phyloP scores from a whole-genome alignment of 306 rosid species.

The Vigna unguiculata region DNA sequence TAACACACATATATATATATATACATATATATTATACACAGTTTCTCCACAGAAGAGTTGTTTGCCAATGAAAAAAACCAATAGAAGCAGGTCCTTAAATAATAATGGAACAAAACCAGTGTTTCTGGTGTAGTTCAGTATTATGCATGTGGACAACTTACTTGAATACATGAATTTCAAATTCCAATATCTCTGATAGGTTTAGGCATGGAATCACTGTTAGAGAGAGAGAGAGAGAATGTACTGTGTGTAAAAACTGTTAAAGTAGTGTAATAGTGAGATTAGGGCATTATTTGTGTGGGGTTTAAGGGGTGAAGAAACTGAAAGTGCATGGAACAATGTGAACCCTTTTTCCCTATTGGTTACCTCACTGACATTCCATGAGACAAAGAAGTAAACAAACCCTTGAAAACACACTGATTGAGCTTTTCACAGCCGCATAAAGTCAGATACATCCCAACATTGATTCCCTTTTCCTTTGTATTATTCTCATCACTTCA shows the following conservation, averaged over 20 bases:
- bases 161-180: constrained; percentile 25
- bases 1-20: no score
- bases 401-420: constrained; percentile 52
- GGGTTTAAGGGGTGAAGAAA: constrained; percentile 52
- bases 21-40: no score
- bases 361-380: constrained; percentile 79
- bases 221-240: constrained; percentile 23
- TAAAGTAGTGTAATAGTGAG: constrained; percentile 30
- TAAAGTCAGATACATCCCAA: constrained; percentile 88
- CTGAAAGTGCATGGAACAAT: constrained; percentile 65
- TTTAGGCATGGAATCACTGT: constrained; percentile 33
- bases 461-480: constrained; percentile 93
- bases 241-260: constrained; percentile 39
- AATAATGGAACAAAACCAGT: constrained; percentile 32
- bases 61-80: constrained; percentile 16
- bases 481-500: constrained; percentile 67
- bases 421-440: constrained; percentile 67
- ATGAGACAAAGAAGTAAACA: constrained; percentile 59
- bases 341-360: constrained; percentile 67
- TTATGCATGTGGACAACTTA: constrained; percentile 52
- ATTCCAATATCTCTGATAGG: constrained; percentile 39
- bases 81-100: neutral
- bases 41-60: neutral
- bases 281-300: constrained; percentile 46
- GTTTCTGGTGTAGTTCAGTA: constrained; percentile 36